A percentile compares a stretch with the other conserved stretches of the same genome.
These are phyloP conservation scores for Ustilago vetiveriae DNA, from an alignment of 1,284 basidiomycete species.

Conservation along the genomic window DNA sequence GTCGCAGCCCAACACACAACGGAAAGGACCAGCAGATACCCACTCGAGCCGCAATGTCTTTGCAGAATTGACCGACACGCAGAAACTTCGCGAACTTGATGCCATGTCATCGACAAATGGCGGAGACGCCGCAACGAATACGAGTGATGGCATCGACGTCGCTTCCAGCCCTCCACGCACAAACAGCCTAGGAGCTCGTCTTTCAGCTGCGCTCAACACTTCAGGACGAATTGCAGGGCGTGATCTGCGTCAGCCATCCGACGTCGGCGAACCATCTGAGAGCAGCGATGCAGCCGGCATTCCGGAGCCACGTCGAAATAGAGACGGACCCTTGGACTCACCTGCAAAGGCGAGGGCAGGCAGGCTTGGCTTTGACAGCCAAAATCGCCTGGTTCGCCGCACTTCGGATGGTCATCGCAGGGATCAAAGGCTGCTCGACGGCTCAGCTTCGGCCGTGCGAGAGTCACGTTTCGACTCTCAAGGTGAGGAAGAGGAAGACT, in stretches of 20 bases:
- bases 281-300: constrained; percentile 12
- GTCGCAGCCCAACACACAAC: constrained; percentile 4
- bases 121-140: not conserved
- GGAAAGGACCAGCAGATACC: not conserved
- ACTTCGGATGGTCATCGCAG: constrained; percentile 1
- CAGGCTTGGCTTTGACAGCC: constrained; percentile 40
- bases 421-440: constrained; percentile 27
- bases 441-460: constrained; percentile 21
- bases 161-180: constrained; percentile 39
- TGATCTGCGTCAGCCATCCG: not conserved
- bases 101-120: constrained; percentile 12
- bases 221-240: constrained; percentile 11
- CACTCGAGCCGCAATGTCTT: not conserved
- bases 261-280: constrained; percentile 9
- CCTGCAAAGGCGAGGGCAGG: constrained; percentile 35
- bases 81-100: constrained; percentile 31
- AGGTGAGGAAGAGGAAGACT: constrained; percentile 46
- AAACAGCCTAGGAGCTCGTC: constrained; percentile 7
- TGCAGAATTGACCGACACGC: constrained; percentile 22
- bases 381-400: constrained; percentile 35
- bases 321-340: constrained; percentile 35
- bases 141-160: constrained; percentile 27
- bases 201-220: constrained; percentile 29
- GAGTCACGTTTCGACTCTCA: constrained; percentile 48
- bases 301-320: constrained; percentile 1